Evolutionary conservation across 78 protist genomes (phyloP).

Genomic region (Dictyostelium brefeldianum): DNA sequence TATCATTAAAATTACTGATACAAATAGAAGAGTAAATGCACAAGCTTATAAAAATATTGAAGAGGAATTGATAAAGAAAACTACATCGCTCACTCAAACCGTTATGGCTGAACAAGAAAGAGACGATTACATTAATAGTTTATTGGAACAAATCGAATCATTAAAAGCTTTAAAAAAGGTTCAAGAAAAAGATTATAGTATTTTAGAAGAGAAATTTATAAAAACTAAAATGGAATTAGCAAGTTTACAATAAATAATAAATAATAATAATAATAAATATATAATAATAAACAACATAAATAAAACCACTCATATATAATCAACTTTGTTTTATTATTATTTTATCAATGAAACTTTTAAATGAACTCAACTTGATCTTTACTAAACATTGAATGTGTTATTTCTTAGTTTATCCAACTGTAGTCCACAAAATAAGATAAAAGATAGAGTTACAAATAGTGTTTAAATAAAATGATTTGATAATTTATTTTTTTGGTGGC

Average conservation of each 20-base stretch:
- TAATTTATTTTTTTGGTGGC: too few relatives aligned
- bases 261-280: background rate
- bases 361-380: too few relatives aligned
- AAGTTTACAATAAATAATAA: conserved; percentile 1
- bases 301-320: too few relatives aligned
- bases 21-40: conserved; percentile 71
- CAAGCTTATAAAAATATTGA: conserved; percentile 66
- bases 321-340: too few relatives aligned
- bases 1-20: conserved; percentile 58
- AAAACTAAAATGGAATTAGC: conserved; percentile 50
- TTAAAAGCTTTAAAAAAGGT: background rate
- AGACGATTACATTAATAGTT: conserved; percentile 25
- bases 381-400: too few relatives aligned
- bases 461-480: too few relatives aligned
- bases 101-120: conserved; percentile 36
- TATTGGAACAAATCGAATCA: conserved; percentile 5
- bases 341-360: too few relatives aligned
- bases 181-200: conserved; percentile 10
- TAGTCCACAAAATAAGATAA: too few relatives aligned
- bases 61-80: conserved; percentile 59
- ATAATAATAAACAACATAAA: background rate
- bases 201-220: conserved; percentile 35
- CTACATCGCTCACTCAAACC: conserved; percentile 16
- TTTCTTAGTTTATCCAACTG: too few relatives aligned
- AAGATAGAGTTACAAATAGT: too few relatives aligned